Conservation (phyloP, 306 rosid genomes). For the Sicyos baderoa region DNA sequence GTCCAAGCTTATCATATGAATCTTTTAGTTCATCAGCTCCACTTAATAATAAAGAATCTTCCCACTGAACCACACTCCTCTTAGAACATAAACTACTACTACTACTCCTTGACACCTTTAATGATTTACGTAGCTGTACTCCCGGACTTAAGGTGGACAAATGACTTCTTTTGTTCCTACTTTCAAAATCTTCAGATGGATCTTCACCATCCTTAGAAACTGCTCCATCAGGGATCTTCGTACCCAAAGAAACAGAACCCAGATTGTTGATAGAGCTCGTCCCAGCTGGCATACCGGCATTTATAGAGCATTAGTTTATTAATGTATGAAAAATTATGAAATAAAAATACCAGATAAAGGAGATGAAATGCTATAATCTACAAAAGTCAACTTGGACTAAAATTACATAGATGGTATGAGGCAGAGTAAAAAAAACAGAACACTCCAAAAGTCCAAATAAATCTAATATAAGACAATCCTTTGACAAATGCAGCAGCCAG, state of each 20-base stretch:
- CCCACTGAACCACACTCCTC: slow-evolving; percentile 49
- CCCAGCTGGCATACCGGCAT: slow-evolving; percentile 39
- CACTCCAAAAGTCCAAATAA: neutral
- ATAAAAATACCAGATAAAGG: neutral
- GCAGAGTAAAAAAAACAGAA: neutral
- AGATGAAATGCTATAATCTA: neutral
- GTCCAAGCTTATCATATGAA: slow-evolving; percentile 41
- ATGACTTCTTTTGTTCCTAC: slow-evolving; percentile 33
- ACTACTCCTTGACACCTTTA: slow-evolving; percentile 44
- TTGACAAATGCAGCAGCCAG: neutral
- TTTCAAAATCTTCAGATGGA: slow-evolving; percentile 27
- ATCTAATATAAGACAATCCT: neutral
- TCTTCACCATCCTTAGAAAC: slow-evolving; percentile 36
- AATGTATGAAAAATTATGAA: neutral
- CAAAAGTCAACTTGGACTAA: neutral
- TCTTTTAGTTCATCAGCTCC: slow-evolving; percentile 49
- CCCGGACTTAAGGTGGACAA: slow-evolving; percentile 32
- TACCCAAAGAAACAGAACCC: slow-evolving; percentile 33
- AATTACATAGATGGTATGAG: neutral
- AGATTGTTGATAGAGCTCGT: slow-evolving; percentile 32
- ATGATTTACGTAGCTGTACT: slow-evolving; percentile 37
- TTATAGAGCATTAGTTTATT: slow-evolving; percentile 20
- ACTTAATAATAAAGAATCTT: slow-evolving; percentile 30
- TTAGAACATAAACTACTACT: slow-evolving; percentile 33
- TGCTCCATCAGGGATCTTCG: slow-evolving; percentile 29